phyloP scores from a whole-genome alignment of 2,329 filamentous ascomycete genomes.

The Pseudogymnoascus sp. region DNA sequence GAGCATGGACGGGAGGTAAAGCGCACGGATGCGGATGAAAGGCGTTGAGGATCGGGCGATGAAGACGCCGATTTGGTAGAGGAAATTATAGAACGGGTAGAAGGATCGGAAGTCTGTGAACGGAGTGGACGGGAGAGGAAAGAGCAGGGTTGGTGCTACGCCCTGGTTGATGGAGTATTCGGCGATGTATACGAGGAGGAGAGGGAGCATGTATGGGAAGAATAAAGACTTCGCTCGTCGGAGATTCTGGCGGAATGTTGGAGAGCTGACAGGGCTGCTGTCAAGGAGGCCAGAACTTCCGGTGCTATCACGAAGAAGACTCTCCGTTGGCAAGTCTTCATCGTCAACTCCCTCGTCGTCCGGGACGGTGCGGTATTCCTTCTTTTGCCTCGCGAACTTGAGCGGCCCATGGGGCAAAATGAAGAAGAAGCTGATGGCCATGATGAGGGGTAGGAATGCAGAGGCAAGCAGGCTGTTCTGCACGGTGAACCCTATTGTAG shows the following conservation, averaged over 20 bases:
- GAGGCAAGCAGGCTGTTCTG: slow-evolving; percentile 67
- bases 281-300: background rate
- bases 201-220: slow-evolving; percentile 76
- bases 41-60: slow-evolving; percentile 86
- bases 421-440: slow-evolving; percentile 80
- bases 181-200: slow-evolving; percentile 86
- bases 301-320: slow-evolving; percentile 22
- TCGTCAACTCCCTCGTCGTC: slow-evolving; percentile 32
- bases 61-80: slow-evolving; percentile 94
- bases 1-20: slow-evolving; percentile 76
- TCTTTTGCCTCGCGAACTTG: slow-evolving; percentile 36
- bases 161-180: slow-evolving; percentile 98
- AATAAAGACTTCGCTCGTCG: slow-evolving; percentile 63
- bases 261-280: slow-evolving; percentile 23
- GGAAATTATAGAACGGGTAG: slow-evolving; percentile 88
- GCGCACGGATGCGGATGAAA: slow-evolving; percentile 69
- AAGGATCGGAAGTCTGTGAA: slow-evolving; percentile 79
- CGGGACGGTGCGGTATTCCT: slow-evolving; percentile 49
- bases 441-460: slow-evolving; percentile 70
- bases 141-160: slow-evolving; percentile 81
- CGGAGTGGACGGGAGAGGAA: slow-evolving; percentile 67
- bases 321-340: slow-evolving; percentile 23
- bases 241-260: slow-evolving; percentile 44
- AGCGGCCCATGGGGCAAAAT: slow-evolving; percentile 66
- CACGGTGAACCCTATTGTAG: slow-evolving; percentile 68